These are phyloP conservation scores for Candida quercuum DNA, from an alignment of 805 yeast species.

Conservation along the genomic window DNA sequence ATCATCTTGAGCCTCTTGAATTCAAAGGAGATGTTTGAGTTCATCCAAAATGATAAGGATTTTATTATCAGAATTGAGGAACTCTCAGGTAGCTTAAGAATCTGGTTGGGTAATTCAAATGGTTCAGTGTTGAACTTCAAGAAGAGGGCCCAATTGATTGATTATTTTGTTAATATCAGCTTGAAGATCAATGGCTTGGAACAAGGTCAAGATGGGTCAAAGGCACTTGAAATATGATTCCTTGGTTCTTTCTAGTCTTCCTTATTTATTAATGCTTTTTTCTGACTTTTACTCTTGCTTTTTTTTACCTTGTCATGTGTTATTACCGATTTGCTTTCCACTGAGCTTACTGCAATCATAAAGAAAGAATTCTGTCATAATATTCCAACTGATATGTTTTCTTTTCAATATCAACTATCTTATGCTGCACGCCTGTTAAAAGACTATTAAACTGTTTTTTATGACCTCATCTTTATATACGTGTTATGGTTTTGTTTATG, in stretches of 20 bases:
- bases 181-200: conserved; percentile 22
- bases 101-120: conserved; percentile 29
- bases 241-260: background rate
- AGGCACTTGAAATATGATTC: background rate
- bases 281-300: background rate
- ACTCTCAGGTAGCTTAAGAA: conserved; percentile 26
- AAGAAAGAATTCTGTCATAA: too few species aligned
- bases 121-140: conserved; percentile 24
- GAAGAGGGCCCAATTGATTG: conserved; percentile 27
- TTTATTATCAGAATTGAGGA: conserved; percentile 24
- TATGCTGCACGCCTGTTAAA: too few species aligned
- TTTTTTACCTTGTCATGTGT: too few species aligned
- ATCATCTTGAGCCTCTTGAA: conserved; percentile 20
- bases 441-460: too few species aligned
- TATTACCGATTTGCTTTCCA: too few species aligned
- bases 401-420: too few species aligned
- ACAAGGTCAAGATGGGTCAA: background rate
- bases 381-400: too few species aligned
- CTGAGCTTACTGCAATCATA: too few species aligned
- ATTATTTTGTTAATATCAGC: conserved; percentile 24
- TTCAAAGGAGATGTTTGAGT: conserved; percentile 7
- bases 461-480: too few species aligned
- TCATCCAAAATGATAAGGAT: conserved; percentile 13
- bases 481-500: too few species aligned
- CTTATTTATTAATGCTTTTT: background rate